These are phyloP conservation scores for Marvania coccoides DNA, from an alignment of 139 green algal genomes.

Conservation along the genomic window DNA sequence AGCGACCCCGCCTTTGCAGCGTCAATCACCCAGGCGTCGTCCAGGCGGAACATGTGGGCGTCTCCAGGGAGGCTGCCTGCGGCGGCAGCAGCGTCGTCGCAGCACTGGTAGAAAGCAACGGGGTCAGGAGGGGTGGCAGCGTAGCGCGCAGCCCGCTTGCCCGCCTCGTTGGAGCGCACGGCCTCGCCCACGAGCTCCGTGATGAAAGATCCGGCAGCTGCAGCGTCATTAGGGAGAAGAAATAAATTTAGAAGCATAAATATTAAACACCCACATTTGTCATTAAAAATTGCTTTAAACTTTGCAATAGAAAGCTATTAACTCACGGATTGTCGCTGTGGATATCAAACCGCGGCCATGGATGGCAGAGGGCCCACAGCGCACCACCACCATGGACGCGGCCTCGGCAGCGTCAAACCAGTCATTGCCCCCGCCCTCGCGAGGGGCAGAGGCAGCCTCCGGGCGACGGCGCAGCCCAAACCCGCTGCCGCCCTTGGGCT, in stretches of 20 bases:
- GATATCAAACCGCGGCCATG: constrained; percentile 7
- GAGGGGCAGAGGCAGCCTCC: too few species aligned
- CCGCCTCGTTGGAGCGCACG: neutral
- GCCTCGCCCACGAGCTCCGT: neutral
- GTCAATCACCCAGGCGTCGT: neutral
- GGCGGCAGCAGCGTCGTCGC: neutral
- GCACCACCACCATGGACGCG: neutral
- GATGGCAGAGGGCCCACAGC: neutral
- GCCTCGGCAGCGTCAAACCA: too few species aligned
- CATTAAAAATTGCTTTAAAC: too few species aligned
- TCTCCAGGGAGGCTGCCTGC: neutral
- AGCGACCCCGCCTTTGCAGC: neutral
- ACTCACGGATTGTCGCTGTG: neutral
- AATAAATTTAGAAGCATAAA: too few species aligned
- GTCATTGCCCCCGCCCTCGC: too few species aligned
- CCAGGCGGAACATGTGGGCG: neutral
- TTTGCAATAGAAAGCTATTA: too few species aligned
- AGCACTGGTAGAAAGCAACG: neutral
- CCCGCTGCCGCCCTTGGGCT: too few species aligned
- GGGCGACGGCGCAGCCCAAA: too few species aligned
- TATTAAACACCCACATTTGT: too few species aligned
- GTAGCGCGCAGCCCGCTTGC: neutral
- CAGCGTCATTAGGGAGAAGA: too few species aligned
- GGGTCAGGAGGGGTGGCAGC: neutral
- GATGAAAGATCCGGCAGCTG: neutral